Evolutionary conservation across 805 yeast species (phyloP).

Genomic region (Saccharomycopsis javanensis): DNA sequence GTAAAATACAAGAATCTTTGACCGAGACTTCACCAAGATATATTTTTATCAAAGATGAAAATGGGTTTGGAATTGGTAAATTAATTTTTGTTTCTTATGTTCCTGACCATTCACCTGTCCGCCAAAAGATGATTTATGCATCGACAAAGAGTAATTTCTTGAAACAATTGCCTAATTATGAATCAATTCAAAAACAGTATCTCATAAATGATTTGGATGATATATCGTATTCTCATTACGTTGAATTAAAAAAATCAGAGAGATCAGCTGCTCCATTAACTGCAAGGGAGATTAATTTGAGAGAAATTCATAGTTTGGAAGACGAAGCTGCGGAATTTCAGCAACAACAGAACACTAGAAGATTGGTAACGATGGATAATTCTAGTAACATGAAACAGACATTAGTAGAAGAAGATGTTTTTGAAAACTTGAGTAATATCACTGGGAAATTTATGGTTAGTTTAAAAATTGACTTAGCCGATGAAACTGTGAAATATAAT

Average conservation of each 20-base stretch:
- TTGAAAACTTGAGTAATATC: not conserved
- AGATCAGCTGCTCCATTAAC: slow-evolving; percentile 41
- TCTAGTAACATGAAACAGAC: slow-evolving; percentile 12
- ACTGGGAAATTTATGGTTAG: slow-evolving; percentile 28
- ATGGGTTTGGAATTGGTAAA: slow-evolving; percentile 23
- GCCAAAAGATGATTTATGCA: slow-evolving; percentile 88
- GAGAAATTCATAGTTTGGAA: slow-evolving; percentile 31
- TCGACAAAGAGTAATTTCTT: slow-evolving; percentile 73
- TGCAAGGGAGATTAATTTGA: slow-evolving; percentile 45
- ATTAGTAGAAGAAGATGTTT: slow-evolving; percentile 25
- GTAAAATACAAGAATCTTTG: slow-evolving; percentile 26
- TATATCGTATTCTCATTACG: slow-evolving; percentile 40
- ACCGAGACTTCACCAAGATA: slow-evolving; percentile 29
- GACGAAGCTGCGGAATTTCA: slow-evolving; percentile 31
- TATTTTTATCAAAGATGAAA: slow-evolving; percentile 35
- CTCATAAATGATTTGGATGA: slow-evolving; percentile 52
- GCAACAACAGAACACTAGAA: slow-evolving; percentile 9
- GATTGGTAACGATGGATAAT: slow-evolving; percentile 20
- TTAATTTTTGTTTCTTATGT: slow-evolving; percentile 65
- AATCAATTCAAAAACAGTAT: slow-evolving; percentile 24
- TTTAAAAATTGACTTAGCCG: slow-evolving; percentile 39
- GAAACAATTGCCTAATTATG: slow-evolving; percentile 58
- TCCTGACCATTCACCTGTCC: slow-evolving; percentile 76
- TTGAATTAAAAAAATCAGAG: slow-evolving; percentile 30
- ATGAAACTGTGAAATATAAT: slow-evolving; percentile 39